phyloP scores from a whole-genome alignment of 75 land plant species.

The Pinus albicaulis region DNA sequence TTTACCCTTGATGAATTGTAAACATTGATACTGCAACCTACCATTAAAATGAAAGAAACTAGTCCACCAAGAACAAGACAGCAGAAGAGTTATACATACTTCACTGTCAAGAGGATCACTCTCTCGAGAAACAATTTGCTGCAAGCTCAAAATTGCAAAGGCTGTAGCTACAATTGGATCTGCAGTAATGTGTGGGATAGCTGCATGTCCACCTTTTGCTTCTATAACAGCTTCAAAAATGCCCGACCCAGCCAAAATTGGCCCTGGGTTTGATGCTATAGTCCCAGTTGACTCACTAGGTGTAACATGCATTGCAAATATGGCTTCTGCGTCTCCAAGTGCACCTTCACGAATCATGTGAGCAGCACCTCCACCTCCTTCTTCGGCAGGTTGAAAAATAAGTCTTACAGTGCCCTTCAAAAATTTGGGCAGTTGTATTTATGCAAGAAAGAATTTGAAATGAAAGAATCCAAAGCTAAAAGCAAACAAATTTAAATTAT shows the following conservation, averaged over 20 bases:
- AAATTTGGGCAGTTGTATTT: background rate
- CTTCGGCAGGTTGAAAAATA: constrained; percentile 87
- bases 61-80: constrained; percentile 10
- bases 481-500: too few relatives aligned
- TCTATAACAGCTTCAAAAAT: constrained; percentile 50
- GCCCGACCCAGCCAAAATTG: constrained; percentile 45
- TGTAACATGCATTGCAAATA: constrained; percentile 73
- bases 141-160: constrained; percentile 61
- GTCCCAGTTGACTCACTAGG: constrained; percentile 37
- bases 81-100: constrained; percentile 1
- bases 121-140: constrained; percentile 74
- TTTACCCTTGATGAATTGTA: background rate
- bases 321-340: constrained; percentile 68
- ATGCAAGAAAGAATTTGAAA: too few relatives aligned
- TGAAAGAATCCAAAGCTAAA: too few relatives aligned
- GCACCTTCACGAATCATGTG: constrained; percentile 84
- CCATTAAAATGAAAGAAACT: background rate
- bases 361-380: constrained; percentile 71
- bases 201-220: constrained; percentile 80
- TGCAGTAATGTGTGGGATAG: constrained; percentile 39
- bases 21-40: background rate
- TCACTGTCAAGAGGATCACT: constrained; percentile 55
- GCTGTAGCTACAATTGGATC: constrained; percentile 79
- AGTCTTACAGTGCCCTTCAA: constrained; percentile 75
- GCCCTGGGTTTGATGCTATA: constrained; percentile 42